These are phyloP conservation scores for Purpureocillium lavendulum DNA, from an alignment of 2,329 filamentous ascomycete species.

Conservation along the genomic window DNA sequence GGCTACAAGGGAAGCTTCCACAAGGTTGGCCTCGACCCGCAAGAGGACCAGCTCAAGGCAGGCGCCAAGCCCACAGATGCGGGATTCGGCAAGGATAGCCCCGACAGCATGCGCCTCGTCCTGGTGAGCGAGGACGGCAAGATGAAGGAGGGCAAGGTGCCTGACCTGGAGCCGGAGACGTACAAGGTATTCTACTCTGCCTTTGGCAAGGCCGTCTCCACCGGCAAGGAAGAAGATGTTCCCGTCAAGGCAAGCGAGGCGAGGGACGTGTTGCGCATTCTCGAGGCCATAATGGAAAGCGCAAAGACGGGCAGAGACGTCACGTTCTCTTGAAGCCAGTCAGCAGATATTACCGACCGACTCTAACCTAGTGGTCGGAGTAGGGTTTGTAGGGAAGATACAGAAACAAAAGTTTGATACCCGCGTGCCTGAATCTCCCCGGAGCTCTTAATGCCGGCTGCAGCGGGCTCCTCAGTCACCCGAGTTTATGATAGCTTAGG, in stretches of 20 bases:
- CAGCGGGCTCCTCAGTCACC: too few relatives aligned
- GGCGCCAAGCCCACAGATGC: slow-evolving; percentile 54
- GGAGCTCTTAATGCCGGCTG: too few relatives aligned
- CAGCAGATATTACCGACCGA: neutral
- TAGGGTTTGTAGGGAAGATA: too few relatives aligned
- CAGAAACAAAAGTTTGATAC: too few relatives aligned
- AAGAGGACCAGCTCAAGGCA: slow-evolving; percentile 64
- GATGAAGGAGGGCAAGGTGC: slow-evolving; percentile 39
- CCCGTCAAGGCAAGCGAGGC: slow-evolving; percentile 46
- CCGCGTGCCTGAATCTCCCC: too few relatives aligned
- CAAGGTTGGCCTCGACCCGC: slow-evolving; percentile 62
- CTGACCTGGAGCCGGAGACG: slow-evolving; percentile 56
- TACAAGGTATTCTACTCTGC: slow-evolving; percentile 60
- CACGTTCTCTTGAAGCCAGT: slow-evolving; percentile 15
- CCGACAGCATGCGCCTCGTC: slow-evolving; percentile 51
- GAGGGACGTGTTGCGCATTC: slow-evolving; percentile 42
- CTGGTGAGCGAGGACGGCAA: slow-evolving; percentile 43
- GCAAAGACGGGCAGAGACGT: slow-evolving; percentile 38
- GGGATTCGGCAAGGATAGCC: slow-evolving; percentile 57
- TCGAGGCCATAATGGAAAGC: slow-evolving; percentile 44
- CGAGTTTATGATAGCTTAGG: too few relatives aligned
- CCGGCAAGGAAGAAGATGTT: slow-evolving; percentile 39
- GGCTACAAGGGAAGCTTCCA: slow-evolving; percentile 68
- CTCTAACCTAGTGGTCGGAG: too few relatives aligned
- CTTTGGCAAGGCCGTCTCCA: slow-evolving; percentile 37